phyloP scores from a whole-genome alignment of 306 rosid species.

The Fragaria vesca region DNA sequence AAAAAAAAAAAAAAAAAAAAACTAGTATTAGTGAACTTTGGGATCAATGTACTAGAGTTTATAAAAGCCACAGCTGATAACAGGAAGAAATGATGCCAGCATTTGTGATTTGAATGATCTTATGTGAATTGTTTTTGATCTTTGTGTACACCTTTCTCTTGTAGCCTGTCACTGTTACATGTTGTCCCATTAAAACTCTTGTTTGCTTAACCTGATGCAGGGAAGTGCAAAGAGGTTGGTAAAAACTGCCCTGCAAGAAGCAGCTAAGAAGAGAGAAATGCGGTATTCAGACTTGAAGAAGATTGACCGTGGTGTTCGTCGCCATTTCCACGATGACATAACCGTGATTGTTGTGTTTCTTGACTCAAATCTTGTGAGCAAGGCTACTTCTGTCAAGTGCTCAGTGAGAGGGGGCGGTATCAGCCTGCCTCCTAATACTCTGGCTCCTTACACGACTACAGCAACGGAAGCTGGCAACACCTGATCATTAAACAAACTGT shows the following conservation, averaged over 20 bases:
- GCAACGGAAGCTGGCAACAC: conserved; percentile 53
- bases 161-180: background rate
- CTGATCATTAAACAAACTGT: conserved; percentile 38
- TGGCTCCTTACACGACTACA: conserved; percentile 64
- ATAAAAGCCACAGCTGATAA: background rate
- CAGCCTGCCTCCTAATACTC: conserved; percentile 62
- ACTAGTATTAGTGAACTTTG: background rate
- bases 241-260: conserved; percentile 78
- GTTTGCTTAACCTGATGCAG: conserved; percentile 47
- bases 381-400: conserved; percentile 68
- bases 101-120: background rate
- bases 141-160: background rate
- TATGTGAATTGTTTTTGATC: background rate
- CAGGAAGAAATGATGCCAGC: conserved; percentile 1
- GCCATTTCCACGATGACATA: conserved; percentile 97
- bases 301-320: conserved; percentile 94
- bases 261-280: conserved; percentile 99
- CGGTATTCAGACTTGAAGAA: conserved; percentile 94
- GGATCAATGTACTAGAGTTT: conserved; percentile 6
- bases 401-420: conserved; percentile 91
- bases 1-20: background rate
- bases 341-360: conserved; percentile 89
- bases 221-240: conserved; percentile 93
- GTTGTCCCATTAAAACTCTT: background rate
- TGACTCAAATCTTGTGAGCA: conserved; percentile 66